phyloP scores from a whole-genome alignment of 2,329 filamentous ascomycete genomes.

The Phaeosphaeria sp. region DNA sequence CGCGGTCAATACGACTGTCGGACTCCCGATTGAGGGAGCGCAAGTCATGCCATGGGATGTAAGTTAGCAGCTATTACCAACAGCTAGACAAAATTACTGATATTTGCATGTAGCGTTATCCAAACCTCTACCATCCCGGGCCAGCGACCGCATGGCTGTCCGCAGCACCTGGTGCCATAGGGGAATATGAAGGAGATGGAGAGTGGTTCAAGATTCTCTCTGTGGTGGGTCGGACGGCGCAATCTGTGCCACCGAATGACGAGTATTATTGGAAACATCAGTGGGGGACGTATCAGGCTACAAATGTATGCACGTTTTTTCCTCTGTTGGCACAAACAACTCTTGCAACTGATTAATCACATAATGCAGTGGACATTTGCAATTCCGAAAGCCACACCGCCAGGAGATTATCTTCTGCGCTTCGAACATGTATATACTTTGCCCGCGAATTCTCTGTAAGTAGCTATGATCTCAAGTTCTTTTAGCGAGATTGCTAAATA shows the following conservation, averaged over 20 bases:
- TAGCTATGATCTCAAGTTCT: background rate
- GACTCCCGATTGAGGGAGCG: constrained; percentile 5
- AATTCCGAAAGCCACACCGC: constrained; percentile 7
- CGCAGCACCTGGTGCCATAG: background rate
- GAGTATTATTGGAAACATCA: constrained; percentile 21
- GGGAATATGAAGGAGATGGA: constrained; percentile 2
- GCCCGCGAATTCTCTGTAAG: constrained; percentile 16
- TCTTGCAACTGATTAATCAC: too few relatives aligned
- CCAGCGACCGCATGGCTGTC: constrained; percentile 16
- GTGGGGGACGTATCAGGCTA: constrained; percentile 21
- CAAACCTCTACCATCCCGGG: constrained; percentile 18
- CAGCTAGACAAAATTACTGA: background rate
- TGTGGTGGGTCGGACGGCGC: constrained; percentile 13
- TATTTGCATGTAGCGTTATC: constrained; percentile 4
- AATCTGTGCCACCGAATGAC: constrained; percentile 12
- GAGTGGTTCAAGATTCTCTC: constrained; percentile 23
- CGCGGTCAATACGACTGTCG: constrained; percentile 14
- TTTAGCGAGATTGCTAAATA: background rate
- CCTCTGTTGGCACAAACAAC: too few relatives aligned
- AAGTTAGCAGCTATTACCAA: background rate
- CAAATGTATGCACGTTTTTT: constrained; percentile 5
- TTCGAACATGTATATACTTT: constrained; percentile 23
- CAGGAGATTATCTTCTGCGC: constrained; percentile 18
- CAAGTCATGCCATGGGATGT: constrained; percentile 18
- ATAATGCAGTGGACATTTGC: constrained; percentile 1